Evolutionary conservation across 768 basidiomycete genomes (phyloP), one percentile per base, ranked within the genome.

Genomic region (Panus rudis): DNA sequence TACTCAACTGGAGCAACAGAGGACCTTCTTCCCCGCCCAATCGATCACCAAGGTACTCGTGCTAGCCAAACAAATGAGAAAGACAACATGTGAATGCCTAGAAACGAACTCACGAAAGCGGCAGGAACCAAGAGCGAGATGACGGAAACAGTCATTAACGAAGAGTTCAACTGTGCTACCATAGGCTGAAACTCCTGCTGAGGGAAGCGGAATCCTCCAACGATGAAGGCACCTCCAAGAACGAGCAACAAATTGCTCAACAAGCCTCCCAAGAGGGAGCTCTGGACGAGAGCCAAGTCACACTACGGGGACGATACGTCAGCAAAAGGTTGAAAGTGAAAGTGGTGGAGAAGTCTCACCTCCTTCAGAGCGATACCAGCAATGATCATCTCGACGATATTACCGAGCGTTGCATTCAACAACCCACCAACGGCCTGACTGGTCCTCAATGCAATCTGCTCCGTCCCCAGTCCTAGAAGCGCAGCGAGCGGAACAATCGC

Each of bases 101-200:
- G 33, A 13, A 12, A 10, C 22, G 17, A 33, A 62, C 70, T 50
- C 50, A 67, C 65, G 45, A 66, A 67, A 5, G 62, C 63, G 1
- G 62, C 57, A 4, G 65, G 65, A 41, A 67, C 63, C 23, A 65
- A 48, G 25, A 67, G 57, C 12, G 65, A 61, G 33, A 64, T 63
- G 39, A 65, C 63, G 13, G 62, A 55, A 39, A 65, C 62, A 11
- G 63, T 47, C 21, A 66, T 58, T 14, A 64, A 47, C 2, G 61
- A 63, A 22, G 61, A 51, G 47, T 63, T 63, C 42, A 66, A 54
- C 40, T 63, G 63, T 4, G 63, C 72, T 4, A 74, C 72, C 59
- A 75, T 75, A 6, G 70, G 66, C 47, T 72, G 71, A 55, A 76
- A 74, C 44, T 69, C 66, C 52, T 76, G 76, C 37, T 73, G 71